These are phyloP conservation scores for Suhomyces ambrosiae DNA, from an alignment of 1,139 yeast genomes.

Conservation along the genomic window DNA sequence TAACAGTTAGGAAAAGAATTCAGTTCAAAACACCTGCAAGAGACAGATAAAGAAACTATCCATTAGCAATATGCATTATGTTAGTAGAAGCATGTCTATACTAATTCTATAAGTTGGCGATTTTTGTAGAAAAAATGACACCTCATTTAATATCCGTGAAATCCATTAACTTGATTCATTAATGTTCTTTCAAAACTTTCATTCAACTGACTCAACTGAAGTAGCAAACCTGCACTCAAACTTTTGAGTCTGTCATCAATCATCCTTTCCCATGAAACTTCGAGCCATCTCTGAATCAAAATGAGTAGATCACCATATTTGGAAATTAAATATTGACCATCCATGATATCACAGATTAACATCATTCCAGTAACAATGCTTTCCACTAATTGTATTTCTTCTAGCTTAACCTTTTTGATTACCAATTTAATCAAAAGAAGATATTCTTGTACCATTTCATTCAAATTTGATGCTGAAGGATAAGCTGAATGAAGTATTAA, in stretches of 20 bases:
- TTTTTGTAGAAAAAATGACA: neutral
- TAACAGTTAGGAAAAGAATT: too few species aligned
- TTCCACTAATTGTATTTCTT: conserved; percentile 43
- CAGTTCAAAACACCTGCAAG: too few species aligned
- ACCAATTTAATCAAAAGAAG: conserved; percentile 40
- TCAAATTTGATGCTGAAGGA: conserved; percentile 52
- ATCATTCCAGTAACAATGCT: conserved; percentile 50
- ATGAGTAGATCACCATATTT: conserved; percentile 33
- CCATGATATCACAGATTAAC: conserved; percentile 49
- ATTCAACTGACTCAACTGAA: conserved; percentile 35
- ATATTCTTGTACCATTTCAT: conserved; percentile 61
- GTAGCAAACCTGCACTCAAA: conserved; percentile 53
- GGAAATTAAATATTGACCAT: conserved; percentile 35
- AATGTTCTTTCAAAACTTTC: conserved; percentile 18
- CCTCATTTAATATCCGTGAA: conserved; percentile 1
- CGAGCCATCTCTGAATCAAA: conserved; percentile 44
- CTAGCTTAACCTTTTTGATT: conserved; percentile 23
- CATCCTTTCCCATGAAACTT: conserved; percentile 45
- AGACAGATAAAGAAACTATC: too few species aligned
- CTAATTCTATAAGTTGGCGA: neutral
- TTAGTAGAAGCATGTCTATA: too few species aligned
- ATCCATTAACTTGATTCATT: conserved; percentile 19
- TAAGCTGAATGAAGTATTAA: conserved; percentile 58
- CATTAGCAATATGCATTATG: too few species aligned
- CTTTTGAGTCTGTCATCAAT: conserved; percentile 49